Evolutionary conservation across 768 basidiomycete species (phyloP).

Genomic region (Auricularia heimuer): DNA sequence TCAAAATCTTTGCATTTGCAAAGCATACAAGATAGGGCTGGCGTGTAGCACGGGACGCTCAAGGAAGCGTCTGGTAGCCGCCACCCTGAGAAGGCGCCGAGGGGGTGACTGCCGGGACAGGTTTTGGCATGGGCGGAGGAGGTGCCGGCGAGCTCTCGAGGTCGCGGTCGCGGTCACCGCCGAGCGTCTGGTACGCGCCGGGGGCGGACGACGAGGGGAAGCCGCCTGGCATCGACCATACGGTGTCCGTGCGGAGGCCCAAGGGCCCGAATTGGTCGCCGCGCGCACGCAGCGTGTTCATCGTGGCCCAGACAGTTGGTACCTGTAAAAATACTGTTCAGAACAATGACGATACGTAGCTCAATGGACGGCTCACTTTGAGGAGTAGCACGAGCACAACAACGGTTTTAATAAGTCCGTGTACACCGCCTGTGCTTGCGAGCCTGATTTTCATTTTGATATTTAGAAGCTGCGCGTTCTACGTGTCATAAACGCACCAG

Average conservation of each 20-base stretch:
- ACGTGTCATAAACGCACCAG: conserved; percentile 29
- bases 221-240: background rate
- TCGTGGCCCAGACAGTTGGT: conserved; percentile 48
- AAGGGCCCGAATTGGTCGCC: conserved; percentile 35
- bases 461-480: background rate
- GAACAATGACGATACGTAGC: background rate
- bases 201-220: background rate
- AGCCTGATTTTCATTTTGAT: conserved; percentile 16
- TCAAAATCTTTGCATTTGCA: background rate
- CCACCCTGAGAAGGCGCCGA: background rate
- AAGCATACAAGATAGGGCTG: background rate
- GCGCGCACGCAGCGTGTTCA: conserved; percentile 43
- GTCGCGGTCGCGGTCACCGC: conserved; percentile 1
- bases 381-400: conserved; percentile 45
- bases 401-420: conserved; percentile 45
- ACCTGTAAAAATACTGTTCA: conserved; percentile 28
- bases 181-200: background rate
- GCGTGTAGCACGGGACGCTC: background rate
- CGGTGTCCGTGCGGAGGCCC: background rate
- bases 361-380: conserved; percentile 33
- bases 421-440: conserved; percentile 39
- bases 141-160: background rate
- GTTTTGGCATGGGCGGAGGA: background rate
- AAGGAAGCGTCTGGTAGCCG: background rate
- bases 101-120: background rate